Base-by-base conservation (phyloP, 2,329 filamentous ascomycete species). In the Monosporascus sp. region DNA sequence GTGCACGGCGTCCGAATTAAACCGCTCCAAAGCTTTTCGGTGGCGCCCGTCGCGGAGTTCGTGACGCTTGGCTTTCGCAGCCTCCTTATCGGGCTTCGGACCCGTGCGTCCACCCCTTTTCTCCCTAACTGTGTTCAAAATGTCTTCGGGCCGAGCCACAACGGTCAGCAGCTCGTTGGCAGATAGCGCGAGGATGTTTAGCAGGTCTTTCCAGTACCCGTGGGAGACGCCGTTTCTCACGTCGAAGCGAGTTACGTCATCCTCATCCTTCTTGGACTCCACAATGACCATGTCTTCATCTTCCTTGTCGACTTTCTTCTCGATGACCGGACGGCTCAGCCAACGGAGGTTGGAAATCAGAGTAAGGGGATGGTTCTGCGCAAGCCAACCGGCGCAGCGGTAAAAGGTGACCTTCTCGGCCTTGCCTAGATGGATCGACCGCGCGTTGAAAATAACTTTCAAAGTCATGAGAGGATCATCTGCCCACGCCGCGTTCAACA, bases 341-440 rank as follows among this genome's bases (percentile, higher is more conserved):
- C 80, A 85, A 38, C 65, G 66, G 5, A 86, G 63, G 58, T 84
- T 85, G 17, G 65, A 57, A 19, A 82, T 61, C 1, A 85, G 69
- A 0, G 81, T 85, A 7, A 72, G 65, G 0, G 81, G 81, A 52
- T 85, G 82, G 27, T 77, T 66, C 58, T 78, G 62, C 2, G 75
- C 74, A 16, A 86, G 70, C 81, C 81, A 85, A 3, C 80, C 79
- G 17, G 79, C 72, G 22, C 74, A 76, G 19, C 72, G 73, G 61
- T 84, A 85, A 55, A 81, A 79, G 1, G 68, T 69, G 3, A 63
- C 52, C 22, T 71, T 72, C 8, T 74, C 76, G 37, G 72, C 72
- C 65, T 84, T 84, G 17, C 82, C 81, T 0, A 84, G 66, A 54
- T 85, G 81, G 48, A 85, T 84, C n/a, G 79, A 82, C 9, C 82